phyloP scores from a whole-genome alignment of 208 protist species.

The Acanthamoeba rhysodes region DNA sequence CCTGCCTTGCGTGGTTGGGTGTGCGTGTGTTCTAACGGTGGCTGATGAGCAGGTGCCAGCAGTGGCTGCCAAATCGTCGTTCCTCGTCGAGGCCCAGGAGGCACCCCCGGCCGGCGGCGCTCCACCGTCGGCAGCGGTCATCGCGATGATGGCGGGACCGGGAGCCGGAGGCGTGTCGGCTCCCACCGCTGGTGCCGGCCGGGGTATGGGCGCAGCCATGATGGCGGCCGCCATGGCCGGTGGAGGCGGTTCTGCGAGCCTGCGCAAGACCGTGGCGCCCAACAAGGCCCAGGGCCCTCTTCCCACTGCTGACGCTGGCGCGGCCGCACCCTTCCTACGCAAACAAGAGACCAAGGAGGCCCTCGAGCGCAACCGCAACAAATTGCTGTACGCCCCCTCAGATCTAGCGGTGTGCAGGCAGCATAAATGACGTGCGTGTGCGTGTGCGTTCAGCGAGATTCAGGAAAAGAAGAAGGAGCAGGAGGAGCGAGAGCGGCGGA shows the following conservation, averaged over 20 bases:
- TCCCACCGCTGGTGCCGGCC: neutral
- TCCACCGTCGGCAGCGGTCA: neutral
- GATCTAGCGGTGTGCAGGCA: neutral
- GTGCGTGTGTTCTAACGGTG: neutral
- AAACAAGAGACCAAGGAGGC: constrained; percentile 23
- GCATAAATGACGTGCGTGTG: neutral
- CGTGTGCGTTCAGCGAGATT: neutral
- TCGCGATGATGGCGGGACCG: constrained; percentile 13
- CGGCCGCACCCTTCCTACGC: neutral
- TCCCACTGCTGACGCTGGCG: neutral
- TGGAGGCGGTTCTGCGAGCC: neutral
- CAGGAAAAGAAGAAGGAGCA: constrained; percentile 35
- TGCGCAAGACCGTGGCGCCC: neutral
- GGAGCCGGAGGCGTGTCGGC: neutral
- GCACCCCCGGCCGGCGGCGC: neutral
- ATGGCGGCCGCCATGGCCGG: constrained; percentile 14
- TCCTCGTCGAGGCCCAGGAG: constrained; percentile 9
- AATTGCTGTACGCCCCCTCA: neutral
- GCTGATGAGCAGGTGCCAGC: neutral
- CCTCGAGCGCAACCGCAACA: constrained; percentile 23
- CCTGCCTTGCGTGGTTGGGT: neutral
- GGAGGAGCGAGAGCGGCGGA: constrained; percentile 7
- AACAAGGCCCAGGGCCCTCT: neutral
- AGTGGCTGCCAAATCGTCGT: constrained; percentile 34
- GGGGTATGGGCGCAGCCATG: constrained; percentile 44